Evolutionary conservation across 2,329 filamentous ascomycete species (phyloP).

Genomic region (Colletotrichum falcatum): DNA sequence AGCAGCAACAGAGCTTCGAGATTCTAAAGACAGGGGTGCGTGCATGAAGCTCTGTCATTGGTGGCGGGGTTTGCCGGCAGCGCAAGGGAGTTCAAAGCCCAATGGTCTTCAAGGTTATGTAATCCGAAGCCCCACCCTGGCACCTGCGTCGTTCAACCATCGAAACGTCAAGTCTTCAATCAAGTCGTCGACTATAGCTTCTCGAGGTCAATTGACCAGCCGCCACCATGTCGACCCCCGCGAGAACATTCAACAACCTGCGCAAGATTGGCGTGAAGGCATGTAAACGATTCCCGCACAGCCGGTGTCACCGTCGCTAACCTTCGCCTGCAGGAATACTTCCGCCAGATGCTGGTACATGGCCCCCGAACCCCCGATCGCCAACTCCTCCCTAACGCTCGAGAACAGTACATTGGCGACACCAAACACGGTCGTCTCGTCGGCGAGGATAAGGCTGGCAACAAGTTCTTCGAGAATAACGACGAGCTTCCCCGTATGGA

Average conservation of each 20-base stretch:
- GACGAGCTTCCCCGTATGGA: slow-evolving; percentile 89
- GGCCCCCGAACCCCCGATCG: slow-evolving; percentile 43
- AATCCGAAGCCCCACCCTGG: slow-evolving; percentile 28
- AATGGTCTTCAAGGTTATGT: slow-evolving; percentile 35
- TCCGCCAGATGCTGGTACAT: slow-evolving; percentile 92
- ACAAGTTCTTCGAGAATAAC: slow-evolving; percentile 97
- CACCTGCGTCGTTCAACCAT: slow-evolving; percentile 36
- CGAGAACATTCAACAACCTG: slow-evolving; percentile 87
- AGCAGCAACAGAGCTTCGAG: slow-evolving; percentile 22
- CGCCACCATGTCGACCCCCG: slow-evolving; percentile 86
- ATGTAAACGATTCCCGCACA: slow-evolving; percentile 43
- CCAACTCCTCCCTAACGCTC: slow-evolving; percentile 35
- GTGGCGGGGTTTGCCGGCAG: slow-evolving; percentile 34
- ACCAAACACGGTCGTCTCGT: slow-evolving; percentile 93
- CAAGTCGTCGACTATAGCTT: slow-evolving; percentile 38
- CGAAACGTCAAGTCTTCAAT: slow-evolving; percentile 39
- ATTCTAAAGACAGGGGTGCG: slow-evolving; percentile 24
- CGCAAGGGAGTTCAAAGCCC: slow-evolving; percentile 21
- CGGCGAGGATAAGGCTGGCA: slow-evolving; percentile 89
- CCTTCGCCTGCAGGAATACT: slow-evolving; percentile 76
- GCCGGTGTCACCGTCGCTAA: slow-evolving; percentile 30
- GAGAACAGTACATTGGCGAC: slow-evolving; percentile 76
- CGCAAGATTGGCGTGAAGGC: slow-evolving; percentile 92
- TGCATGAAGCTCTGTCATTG: slow-evolving; percentile 42
- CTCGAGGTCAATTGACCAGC: slow-evolving; percentile 49